Base-by-base conservation (phyloP, 208 protist species). In the Acanthamoeba culbertsoni region DNA sequence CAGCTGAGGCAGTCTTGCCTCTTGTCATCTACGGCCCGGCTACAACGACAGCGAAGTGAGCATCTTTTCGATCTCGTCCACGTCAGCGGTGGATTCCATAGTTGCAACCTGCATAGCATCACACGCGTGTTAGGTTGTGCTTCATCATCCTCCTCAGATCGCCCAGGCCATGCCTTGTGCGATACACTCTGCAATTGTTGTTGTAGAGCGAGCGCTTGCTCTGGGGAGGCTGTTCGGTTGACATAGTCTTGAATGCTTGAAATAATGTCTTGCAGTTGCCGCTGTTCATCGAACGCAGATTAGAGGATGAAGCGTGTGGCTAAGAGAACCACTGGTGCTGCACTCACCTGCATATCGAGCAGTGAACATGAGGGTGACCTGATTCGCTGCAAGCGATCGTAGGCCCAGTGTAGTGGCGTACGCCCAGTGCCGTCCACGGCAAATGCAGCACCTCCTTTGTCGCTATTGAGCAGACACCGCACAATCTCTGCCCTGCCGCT, bases 11-110 rank as follows among this genome's bases (percentile, higher is more conserved):
- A n/a, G n/a, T n/a, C n/a, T n/a, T n/a, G n/a, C n/a, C n/a, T n/a
- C n/a, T n/a, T n/a, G n/a, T n/a, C n/a, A n/a, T n/a, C n/a, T n/a
- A n/a, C n/a, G n/a, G n/a, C n/a, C n/a, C n/a, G n/a, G n/a, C n/a
- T 40, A 82, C 23, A 82, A 7, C 7, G 71, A 46, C 71, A 82
- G 16, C 4, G 71, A 45, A 0, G 71, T 82, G 3, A 82, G 28
- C 71, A 82, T 82, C 40, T 53, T 46, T 26, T 82, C 71, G 71
- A 82, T 82, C 71, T 82, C 71, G 33, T 82, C 71, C 1, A 82
- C 71, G 43, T 82, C 71, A 26, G 45, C 71, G 26, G 71, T 35
- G 37, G 71, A 40, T 31, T 82, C 71, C 71, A 82, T 82, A 1
- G 43, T 20, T 0, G 43, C 37, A 16, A 82, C 71, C 71, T 82